These are phyloP conservation scores for Acanthamoeba healyi DNA, from an alignment of 208 protist genomes.

Conservation along the genomic window DNA sequence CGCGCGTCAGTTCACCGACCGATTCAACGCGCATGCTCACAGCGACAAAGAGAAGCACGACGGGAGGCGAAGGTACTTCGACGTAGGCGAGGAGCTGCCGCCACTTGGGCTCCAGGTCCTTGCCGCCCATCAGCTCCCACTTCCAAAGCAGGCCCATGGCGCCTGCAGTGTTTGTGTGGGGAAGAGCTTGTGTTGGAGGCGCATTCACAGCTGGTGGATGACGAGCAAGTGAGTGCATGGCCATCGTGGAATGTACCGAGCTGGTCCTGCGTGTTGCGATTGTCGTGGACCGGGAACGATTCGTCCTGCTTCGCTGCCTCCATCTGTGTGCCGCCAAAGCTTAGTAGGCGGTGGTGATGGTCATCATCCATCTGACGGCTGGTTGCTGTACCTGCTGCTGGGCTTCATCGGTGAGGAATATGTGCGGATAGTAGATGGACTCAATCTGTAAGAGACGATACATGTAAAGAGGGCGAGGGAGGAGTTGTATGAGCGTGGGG, in stretches of 20 bases:
- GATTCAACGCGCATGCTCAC: background rate
- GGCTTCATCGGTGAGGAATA: constrained; percentile 19
- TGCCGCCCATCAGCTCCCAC: constrained; percentile 35
- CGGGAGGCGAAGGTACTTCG: background rate
- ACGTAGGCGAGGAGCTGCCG: constrained; percentile 46
- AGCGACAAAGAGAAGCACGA: background rate
- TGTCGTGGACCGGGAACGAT: constrained; percentile 29
- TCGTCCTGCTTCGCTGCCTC: background rate
- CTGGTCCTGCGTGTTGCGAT: constrained; percentile 57
- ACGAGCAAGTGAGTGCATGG: background rate
- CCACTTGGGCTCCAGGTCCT: background rate
- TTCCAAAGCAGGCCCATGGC: constrained; percentile 51
- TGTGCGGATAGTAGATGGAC: constrained; percentile 38
- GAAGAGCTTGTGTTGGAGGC: no score
- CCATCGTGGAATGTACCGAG: background rate
- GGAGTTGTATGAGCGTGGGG: no score
- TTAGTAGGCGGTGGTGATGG: no score
- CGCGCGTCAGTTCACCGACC: no score
- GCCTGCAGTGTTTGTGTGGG: background rate
- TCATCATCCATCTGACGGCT: no score
- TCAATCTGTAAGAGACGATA: background rate
- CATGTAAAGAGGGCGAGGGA: no score
- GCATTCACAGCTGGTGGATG: no score
- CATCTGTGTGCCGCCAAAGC: no score
- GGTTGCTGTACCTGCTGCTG: background rate